Evolutionary conservation across 495 filamentous ascomycete genomes (phyloP).

Genomic region (Astrothelium subdiscretum): DNA sequence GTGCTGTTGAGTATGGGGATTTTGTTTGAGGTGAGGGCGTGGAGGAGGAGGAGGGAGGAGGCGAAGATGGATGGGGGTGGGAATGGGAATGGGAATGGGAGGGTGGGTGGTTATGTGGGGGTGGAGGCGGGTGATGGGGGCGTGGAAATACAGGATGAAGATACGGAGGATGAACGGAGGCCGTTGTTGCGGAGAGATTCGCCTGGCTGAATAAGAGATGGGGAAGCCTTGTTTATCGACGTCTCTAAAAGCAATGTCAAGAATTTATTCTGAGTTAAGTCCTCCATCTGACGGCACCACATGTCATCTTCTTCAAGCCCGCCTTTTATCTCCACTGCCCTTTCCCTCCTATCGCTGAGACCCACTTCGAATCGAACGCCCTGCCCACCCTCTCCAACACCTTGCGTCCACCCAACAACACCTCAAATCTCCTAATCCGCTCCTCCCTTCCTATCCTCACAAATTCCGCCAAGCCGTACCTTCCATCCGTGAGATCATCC

Average conservation of each 20-base stretch:
- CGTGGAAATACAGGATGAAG: conserved; percentile 5
- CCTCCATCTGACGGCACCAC: no score
- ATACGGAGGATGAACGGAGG: conserved; percentile 9
- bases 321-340: no score
- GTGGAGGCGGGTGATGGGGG: not conserved
- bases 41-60: conserved; percentile 12
- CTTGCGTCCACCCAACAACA: conserved; percentile 12
- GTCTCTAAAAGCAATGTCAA: no score
- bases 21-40: conserved; percentile 50
- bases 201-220: not conserved
- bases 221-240: no score
- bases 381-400: conserved; percentile 12
- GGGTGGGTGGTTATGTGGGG: not conserved
- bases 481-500: not conserved
- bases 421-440: not conserved
- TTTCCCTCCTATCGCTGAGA: not conserved
- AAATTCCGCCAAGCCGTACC: not conserved
- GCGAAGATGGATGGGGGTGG: conserved; percentile 2
- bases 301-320: no score
- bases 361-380: not conserved
- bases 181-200: conserved; percentile 8
- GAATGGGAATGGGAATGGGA: not conserved
- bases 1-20: conserved; percentile 70
- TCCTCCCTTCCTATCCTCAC: not conserved
- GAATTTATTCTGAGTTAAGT: no score